Percentiles rank a stretch among this genome's conserved stretches.
Evolutionary conservation across 2,329 filamentous ascomycete genomes (phyloP).

Genomic region (Botrytis paeoniae): DNA sequence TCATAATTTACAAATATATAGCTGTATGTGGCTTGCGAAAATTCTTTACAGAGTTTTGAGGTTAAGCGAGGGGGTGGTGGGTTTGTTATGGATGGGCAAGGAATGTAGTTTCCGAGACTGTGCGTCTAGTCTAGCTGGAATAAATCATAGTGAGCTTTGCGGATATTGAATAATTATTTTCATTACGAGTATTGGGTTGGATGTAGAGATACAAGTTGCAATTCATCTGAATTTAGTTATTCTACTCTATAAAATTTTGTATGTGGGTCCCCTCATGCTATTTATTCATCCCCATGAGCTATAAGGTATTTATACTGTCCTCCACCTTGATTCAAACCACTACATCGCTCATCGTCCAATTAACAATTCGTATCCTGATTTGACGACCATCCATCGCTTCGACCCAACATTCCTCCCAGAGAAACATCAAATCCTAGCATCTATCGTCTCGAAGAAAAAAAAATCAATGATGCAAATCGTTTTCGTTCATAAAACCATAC

Average conservation of each 20-base stretch:
- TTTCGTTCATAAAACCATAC: neutral
- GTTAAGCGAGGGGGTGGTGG: constrained; percentile 7
- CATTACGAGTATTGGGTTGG: neutral
- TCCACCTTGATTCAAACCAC: neutral
- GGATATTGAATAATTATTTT: neutral
- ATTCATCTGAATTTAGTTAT: neutral
- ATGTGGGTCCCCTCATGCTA: neutral
- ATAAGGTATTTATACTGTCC: neutral
- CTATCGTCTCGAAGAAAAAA: neutral
- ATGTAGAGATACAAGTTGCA: neutral
- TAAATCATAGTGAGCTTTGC: neutral
- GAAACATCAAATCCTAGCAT: neutral
- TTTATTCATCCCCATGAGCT: neutral
- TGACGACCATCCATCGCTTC: neutral
- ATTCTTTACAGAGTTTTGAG: constrained; percentile 6
- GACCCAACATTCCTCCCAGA: neutral
- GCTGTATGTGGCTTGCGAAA: neutral
- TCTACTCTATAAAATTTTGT: constrained; percentile 5
- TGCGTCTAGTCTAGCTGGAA: neutral
- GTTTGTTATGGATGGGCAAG: neutral
- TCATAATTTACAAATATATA: neutral
- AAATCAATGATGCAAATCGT: neutral
- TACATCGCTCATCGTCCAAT: neutral
- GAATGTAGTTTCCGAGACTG: neutral
- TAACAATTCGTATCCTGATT: neutral